Evolutionary conservation across 495 filamentous ascomycete genomes (phyloP), one percentile per base, ranked within the genome.

Genomic region (Chlorociboria aeruginascens): DNA sequence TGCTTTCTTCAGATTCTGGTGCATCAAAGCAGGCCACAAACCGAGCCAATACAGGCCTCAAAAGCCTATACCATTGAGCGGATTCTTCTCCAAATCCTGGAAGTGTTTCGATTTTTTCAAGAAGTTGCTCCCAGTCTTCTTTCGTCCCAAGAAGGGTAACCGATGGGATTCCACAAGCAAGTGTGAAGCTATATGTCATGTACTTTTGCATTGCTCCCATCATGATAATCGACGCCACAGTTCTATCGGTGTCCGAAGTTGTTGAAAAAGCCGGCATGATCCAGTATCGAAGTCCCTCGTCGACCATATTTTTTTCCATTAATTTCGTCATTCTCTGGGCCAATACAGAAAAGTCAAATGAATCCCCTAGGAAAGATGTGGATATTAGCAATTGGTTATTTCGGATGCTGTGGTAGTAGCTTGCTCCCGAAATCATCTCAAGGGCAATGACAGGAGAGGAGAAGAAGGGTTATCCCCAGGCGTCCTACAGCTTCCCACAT

Each of bases 201-300:
- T 69, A 73, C 25, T 63, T 63, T 50, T 71, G 67, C 62, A 71
- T 63, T 30, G 69, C 60, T 36, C 65, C 62, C 65, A 73, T 69
- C 53, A 72, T 63, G 8, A 71, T 48, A 39, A 71, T 56, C 40
- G 61, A 58, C 1, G 69, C 67, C 25, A 68, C 62, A 2, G 63
- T 58, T 44, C 63, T 58, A 51, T 74, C 70, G 8, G 49, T 44
- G 31, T 61, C 57, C 8, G 61, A 63, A 13, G 67, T 73, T 6
- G 71, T 74, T 29, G 60, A 63, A 45, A 72, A 73, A 31, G 62
- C 52, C 1, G 70, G 71, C 17, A 71, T 55, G 35, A 70, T 61
- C 66, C 66, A 74, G 28, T 65, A 52, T 14, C 57, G 53, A 25
- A 70, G 43, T 1, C 38, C 40, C 20, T 60, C 60, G 46, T 68